Evolutionary conservation across 805 yeast species (phyloP).

Genomic region (Debaryomyces tyrocola): DNA sequence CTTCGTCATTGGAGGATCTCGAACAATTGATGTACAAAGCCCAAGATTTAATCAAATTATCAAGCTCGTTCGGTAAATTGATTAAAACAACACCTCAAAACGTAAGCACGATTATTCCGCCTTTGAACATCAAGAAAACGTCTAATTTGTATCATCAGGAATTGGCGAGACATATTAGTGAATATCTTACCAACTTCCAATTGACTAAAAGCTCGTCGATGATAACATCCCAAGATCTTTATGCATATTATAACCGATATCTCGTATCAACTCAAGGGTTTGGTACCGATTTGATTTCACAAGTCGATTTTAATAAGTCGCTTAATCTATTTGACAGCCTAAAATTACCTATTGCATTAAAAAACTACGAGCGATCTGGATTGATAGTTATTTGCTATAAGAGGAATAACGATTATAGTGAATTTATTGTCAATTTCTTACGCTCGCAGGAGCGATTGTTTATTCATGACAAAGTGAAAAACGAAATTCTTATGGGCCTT

Average conservation of each 20-base stretch:
- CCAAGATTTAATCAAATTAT: slow-evolving; percentile 63
- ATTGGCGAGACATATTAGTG: slow-evolving; percentile 76
- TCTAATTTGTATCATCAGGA: slow-evolving; percentile 56
- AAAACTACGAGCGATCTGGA: slow-evolving; percentile 33
- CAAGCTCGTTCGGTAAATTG: slow-evolving; percentile 37
- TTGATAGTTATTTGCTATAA: slow-evolving; percentile 31
- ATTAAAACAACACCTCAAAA: slow-evolving; percentile 12
- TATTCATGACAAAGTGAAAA: slow-evolving; percentile 22
- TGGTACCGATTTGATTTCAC: slow-evolving; percentile 66
- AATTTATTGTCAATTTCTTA: slow-evolving; percentile 24
- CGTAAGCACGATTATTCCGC: slow-evolving; percentile 19
- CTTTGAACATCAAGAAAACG: slow-evolving; percentile 35
- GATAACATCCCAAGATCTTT: slow-evolving; percentile 42
- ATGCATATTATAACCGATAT: slow-evolving; percentile 41
- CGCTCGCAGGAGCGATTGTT: slow-evolving; percentile 22
- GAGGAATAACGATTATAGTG: slow-evolving; percentile 26
- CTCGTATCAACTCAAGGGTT: slow-evolving; percentile 37
- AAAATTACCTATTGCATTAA: slow-evolving; percentile 54
- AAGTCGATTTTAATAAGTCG: slow-evolving; percentile 65
- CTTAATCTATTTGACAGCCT: slow-evolving; percentile 56
- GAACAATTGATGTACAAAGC: slow-evolving; percentile 78
- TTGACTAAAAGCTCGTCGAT: slow-evolving; percentile 34
- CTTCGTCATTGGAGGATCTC: slow-evolving; percentile 72
- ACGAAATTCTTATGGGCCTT: slow-evolving; percentile 16
- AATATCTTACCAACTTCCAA: slow-evolving; percentile 48